Conservation (phyloP, 331 rosid species). For the Pyrus hybrid region DNA sequence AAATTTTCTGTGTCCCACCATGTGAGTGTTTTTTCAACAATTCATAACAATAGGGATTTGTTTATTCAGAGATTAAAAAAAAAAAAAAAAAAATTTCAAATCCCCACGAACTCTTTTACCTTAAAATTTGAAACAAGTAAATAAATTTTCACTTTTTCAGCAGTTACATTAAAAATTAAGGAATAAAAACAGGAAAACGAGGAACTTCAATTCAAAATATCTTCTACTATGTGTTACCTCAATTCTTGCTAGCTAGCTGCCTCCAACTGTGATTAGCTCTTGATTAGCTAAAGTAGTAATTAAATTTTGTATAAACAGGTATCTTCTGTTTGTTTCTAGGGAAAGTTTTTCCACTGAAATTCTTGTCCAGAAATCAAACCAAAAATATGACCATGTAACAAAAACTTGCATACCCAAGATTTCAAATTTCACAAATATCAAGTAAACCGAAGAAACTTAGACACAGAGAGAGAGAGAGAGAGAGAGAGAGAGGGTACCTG, state of each 20-base stretch:
- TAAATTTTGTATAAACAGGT: not conserved
- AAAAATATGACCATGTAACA: not conserved
- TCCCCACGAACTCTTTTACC: too few species aligned
- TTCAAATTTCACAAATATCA: not conserved
- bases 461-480: not conserved
- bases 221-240: not conserved
- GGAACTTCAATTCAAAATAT: not conserved
- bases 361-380: not conserved
- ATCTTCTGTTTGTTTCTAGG: not conserved
- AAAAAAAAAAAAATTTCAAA: too few species aligned
- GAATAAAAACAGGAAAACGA: not conserved
- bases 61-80: not conserved
- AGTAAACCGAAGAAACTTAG: not conserved
- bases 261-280: not conserved
- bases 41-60: conserved; percentile 11
- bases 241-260: not conserved
- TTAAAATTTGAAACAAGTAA: not conserved
- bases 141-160: not conserved
- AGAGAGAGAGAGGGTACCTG: conserved; percentile 7
- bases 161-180: not conserved
- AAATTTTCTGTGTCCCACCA: conserved; percentile 3
- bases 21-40: conserved; percentile 3
- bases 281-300: not conserved
- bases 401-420: not conserved
- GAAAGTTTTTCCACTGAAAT: not conserved